Base-by-base conservation (phyloP, 345 rosid species). In the Citrus unshiu region DNA sequence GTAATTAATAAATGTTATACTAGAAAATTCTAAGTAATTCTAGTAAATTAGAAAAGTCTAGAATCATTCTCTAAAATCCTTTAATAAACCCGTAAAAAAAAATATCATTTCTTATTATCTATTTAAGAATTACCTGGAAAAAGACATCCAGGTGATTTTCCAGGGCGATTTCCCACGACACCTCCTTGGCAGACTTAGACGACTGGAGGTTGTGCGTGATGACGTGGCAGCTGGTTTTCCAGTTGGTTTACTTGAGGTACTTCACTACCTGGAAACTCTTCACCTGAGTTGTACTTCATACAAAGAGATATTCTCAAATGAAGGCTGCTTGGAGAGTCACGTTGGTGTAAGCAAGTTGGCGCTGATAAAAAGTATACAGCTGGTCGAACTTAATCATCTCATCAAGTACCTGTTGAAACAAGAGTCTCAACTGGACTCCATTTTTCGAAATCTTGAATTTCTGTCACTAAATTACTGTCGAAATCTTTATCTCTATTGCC, bases 251-350 rank as follows among this genome's bases (percentile, higher is more conserved):
- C 35, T 78, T 1, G 4, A 64, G 39, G 60, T 21, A 73, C 76
- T 81, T 30, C 54, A 12, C 5, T 72, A 72, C 46, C 32, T 86
- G 73, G 46, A 81, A 40, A 7, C 21, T 12, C 77, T 83, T 30
- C 0, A 3, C 7, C 32, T 81, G 3, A 0, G 1, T 0, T 0
- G 12, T 59, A 61, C 39, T 63, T 24, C 9, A 25, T 64, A 73
- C 34, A 34, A 76, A 60, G 77, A 56, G 79, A 29, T 81, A 7
- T 74, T 81, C 30, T 22, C 49, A 40, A 10, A 0, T 56, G 73
- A 32, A 78, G 73, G 58, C 62, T 64, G 16, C 64, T 54, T 8
- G 24, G 40, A 66, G 74, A 60, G 24, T 21, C 19, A 58, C 5
- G 49, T 7, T 0, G 58, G 12, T 9, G 34, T 40, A 13, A 9